phyloP scores from a whole-genome alignment of 306 rosid species.

The Dryas alaskensis region DNA sequence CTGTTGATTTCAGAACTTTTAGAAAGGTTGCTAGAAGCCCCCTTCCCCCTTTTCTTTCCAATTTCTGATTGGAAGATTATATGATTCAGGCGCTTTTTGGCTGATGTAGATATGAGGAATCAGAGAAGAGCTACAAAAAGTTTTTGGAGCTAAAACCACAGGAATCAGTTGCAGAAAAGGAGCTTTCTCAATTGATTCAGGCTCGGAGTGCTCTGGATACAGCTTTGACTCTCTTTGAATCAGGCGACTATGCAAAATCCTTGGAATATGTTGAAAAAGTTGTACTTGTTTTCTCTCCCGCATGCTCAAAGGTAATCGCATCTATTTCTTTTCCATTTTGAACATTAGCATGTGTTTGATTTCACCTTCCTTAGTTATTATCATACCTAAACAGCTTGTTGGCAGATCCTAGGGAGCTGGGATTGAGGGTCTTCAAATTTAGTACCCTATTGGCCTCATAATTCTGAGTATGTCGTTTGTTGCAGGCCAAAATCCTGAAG shows the following conservation, averaged over 20 bases:
- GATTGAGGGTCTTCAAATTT: slow-evolving; percentile 17
- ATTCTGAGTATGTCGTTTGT: slow-evolving; percentile 27
- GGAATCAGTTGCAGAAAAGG: slow-evolving; percentile 70
- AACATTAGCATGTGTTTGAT: slow-evolving; percentile 1
- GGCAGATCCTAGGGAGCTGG: slow-evolving; percentile 16
- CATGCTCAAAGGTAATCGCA: slow-evolving; percentile 62
- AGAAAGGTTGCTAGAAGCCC: not conserved
- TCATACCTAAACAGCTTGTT: slow-evolving; percentile 10
- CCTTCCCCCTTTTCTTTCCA: slow-evolving; percentile 34
- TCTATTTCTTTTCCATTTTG: slow-evolving; percentile 4
- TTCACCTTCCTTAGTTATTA: slow-evolving; percentile 12
- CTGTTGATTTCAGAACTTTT: slow-evolving; percentile 19
- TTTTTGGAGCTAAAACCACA: slow-evolving; percentile 80
- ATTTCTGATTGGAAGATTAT: slow-evolving; percentile 77
- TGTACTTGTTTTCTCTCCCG: slow-evolving; percentile 94
- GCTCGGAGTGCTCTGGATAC: slow-evolving; percentile 81
- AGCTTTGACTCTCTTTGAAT: slow-evolving; percentile 66
- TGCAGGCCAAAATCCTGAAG: slow-evolving; percentile 83
- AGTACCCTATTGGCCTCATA: slow-evolving; percentile 16
- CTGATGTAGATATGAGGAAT: slow-evolving; percentile 96
- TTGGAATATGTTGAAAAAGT: slow-evolving; percentile 86
- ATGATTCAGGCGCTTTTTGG: slow-evolving; percentile 99
- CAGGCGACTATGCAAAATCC: slow-evolving; percentile 60
- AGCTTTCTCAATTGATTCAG: slow-evolving; percentile 85
- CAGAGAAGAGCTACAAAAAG: slow-evolving; percentile 78